A percentile compares a stretch with the other conserved stretches of the same genome.
phyloP scores from a whole-genome alignment of 176 grass and related monocot genomes.

The Calamus simplicifolius region DNA sequence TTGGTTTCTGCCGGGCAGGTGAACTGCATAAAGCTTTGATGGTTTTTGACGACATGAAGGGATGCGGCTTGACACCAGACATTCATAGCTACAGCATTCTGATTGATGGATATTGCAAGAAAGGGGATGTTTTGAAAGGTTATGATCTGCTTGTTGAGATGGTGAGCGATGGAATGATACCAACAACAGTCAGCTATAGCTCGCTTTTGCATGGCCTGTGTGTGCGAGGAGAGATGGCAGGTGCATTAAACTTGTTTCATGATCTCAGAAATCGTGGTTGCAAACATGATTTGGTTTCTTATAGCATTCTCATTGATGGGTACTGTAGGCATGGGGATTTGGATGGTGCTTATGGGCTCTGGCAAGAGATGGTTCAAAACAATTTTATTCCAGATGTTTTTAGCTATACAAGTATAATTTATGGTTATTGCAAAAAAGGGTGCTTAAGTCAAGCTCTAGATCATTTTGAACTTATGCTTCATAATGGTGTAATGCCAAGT shows the following conservation, averaged over 20 bases:
- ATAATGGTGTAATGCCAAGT: no score
- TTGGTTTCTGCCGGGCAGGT: conserved; percentile 47
- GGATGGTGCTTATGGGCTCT: conserved; percentile 30
- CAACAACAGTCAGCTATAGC: conserved; percentile 41
- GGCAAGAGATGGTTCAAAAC: conserved; percentile 39
- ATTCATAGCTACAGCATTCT: conserved; percentile 50
- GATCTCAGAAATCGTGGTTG: conserved; percentile 29
- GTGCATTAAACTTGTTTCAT: conserved; percentile 27
- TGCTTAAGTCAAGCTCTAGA: no score
- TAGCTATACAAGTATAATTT: neutral
- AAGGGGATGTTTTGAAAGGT: conserved; percentile 31
- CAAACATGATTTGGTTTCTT: conserved; percentile 34
- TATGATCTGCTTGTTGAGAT: conserved; percentile 39
- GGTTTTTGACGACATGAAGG: conserved; percentile 46
- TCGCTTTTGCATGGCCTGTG: conserved; percentile 58
- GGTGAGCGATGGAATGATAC: conserved; percentile 42
- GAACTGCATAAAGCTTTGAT: conserved; percentile 27
- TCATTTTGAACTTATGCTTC: no score
- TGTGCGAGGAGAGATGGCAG: conserved; percentile 32
- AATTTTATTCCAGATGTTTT: conserved; percentile 49
- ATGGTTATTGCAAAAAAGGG: no score
- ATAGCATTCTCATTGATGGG: conserved; percentile 58
- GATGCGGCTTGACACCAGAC: conserved; percentile 29
- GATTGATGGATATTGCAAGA: conserved; percentile 50
- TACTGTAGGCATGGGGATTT: conserved; percentile 48